phyloP scores from a whole-genome alignment of 441 rosid species.

The Eutrema salsugineum region DNA sequence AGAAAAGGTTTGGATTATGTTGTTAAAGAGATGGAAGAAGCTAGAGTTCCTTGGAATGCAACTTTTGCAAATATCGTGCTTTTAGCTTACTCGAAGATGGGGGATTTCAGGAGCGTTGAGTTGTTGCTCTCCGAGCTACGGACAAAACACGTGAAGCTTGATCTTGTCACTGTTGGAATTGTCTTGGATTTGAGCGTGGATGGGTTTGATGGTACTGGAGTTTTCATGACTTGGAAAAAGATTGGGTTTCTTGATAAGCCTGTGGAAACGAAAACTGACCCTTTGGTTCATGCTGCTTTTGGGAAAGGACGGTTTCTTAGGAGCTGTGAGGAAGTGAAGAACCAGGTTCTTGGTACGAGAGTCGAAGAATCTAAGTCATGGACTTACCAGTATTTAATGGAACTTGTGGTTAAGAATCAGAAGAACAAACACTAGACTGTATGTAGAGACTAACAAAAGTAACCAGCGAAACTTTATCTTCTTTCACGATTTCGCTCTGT shows the following conservation, averaged over 20 bases:
- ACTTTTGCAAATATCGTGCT: slow-evolving; percentile 49
- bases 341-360: slow-evolving; percentile 1
- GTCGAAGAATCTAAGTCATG: not conserved
- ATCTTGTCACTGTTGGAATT: slow-evolving; percentile 64
- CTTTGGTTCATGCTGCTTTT: slow-evolving; percentile 58
- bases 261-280: slow-evolving; percentile 57
- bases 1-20: slow-evolving; percentile 54
- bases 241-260: slow-evolving; percentile 48
- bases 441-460: too few species aligned
- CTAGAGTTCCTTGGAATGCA: slow-evolving; percentile 45
- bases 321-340: slow-evolving; percentile 45
- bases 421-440: not conserved
- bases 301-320: slow-evolving; percentile 61
- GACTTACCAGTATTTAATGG: slow-evolving; percentile 33
- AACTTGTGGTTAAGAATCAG: slow-evolving; percentile 1
- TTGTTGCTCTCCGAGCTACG: not conserved
- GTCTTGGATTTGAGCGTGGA: slow-evolving; percentile 42
- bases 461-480: not conserved
- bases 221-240: slow-evolving; percentile 51
- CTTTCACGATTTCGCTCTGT: not conserved
- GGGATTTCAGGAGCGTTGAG: not conserved
- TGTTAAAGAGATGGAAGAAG: slow-evolving; percentile 50
- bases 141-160: slow-evolving; percentile 42
- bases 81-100: slow-evolving; percentile 56
- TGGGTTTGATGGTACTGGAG: slow-evolving; percentile 42